These are phyloP conservation scores for Anaeromyces robustus DNA, from an alignment of 192 early-diverging fungal species.

Conservation along the genomic window DNA sequence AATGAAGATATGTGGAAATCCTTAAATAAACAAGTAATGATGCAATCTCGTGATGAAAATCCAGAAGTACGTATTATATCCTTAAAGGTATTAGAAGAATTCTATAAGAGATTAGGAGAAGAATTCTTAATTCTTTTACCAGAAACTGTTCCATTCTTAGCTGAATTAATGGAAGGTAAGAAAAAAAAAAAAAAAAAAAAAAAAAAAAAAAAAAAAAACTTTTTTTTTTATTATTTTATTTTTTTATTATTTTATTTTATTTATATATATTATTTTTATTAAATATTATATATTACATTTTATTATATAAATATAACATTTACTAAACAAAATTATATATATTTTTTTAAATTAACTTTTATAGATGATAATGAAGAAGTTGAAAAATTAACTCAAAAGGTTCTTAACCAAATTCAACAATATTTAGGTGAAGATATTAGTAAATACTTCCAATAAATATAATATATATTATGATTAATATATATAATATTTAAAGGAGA, in stretches of 20 bases:
- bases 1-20: conserved; percentile 77
- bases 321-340: too few species aligned
- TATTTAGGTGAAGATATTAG: conserved; percentile 61
- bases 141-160: conserved; percentile 86
- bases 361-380: conserved; percentile 66
- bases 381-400: conserved; percentile 61
- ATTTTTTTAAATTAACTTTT: not conserved
- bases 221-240: conserved; percentile 2
- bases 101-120: conserved; percentile 81
- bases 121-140: conserved; percentile 81
- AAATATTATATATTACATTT: too few species aligned
- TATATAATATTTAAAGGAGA: too few species aligned
- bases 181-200: not conserved
- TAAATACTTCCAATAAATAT: not conserved
- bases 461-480: too few species aligned
- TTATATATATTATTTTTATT: too few species aligned
- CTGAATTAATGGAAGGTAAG: conserved; percentile 78
- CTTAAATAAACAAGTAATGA: conserved; percentile 65
- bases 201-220: too few species aligned
- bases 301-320: too few species aligned
- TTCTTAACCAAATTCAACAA: conserved; percentile 71
- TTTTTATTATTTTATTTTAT: too few species aligned
- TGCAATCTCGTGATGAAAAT: conserved; percentile 58
- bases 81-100: conserved; percentile 51
- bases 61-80: conserved; percentile 49